phyloP scores from a whole-genome alignment of 2,329 filamentous ascomycete species.

The Alternaria ventricosa region DNA sequence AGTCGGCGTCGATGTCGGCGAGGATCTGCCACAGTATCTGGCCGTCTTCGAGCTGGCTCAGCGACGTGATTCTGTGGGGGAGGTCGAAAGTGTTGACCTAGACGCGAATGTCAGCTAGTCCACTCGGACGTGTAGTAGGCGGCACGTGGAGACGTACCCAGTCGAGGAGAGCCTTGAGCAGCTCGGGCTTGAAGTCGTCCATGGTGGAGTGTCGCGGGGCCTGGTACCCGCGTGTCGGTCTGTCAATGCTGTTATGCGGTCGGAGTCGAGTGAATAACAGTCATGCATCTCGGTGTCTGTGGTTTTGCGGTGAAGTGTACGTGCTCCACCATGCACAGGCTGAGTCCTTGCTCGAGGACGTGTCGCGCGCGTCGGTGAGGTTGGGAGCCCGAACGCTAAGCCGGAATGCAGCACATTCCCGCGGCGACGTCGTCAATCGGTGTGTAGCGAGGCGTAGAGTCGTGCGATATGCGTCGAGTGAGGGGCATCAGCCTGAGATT shows the following conservation, averaged over 20 bases:
- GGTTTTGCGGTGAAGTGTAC: conserved; percentile 13
- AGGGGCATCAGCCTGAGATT: not conserved
- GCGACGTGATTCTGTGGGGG: conserved; percentile 44
- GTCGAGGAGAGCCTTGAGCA: conserved; percentile 48
- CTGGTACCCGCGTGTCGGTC: conserved; percentile 25
- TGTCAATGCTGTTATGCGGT: conserved; percentile 18
- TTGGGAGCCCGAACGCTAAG: conserved; percentile 29
- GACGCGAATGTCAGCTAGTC: conserved; percentile 9
- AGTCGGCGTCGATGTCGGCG: conserved; percentile 54
- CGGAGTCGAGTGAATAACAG: conserved; percentile 14
- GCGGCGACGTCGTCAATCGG: conserved; percentile 7
- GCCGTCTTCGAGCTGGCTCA: conserved; percentile 56
- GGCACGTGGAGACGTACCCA: conserved; percentile 35
- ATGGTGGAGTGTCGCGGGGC: conserved; percentile 28
- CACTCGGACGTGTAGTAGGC: not conserved
- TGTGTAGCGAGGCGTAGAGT: not conserved
- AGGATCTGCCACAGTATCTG: conserved; percentile 57
- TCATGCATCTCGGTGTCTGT: conserved; percentile 40
- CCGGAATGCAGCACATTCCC: conserved; percentile 21
- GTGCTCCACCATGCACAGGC: conserved; percentile 17
- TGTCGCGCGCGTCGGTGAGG: conserved; percentile 28
- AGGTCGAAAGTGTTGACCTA: conserved; percentile 55
- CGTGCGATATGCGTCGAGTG: not conserved
- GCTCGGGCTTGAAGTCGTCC: conserved; percentile 51
- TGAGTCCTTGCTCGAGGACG: conserved; percentile 15